Base-by-base conservation (phyloP, 1,284 basidiomycete genomes). In the Porogramme epimiltina region DNA sequence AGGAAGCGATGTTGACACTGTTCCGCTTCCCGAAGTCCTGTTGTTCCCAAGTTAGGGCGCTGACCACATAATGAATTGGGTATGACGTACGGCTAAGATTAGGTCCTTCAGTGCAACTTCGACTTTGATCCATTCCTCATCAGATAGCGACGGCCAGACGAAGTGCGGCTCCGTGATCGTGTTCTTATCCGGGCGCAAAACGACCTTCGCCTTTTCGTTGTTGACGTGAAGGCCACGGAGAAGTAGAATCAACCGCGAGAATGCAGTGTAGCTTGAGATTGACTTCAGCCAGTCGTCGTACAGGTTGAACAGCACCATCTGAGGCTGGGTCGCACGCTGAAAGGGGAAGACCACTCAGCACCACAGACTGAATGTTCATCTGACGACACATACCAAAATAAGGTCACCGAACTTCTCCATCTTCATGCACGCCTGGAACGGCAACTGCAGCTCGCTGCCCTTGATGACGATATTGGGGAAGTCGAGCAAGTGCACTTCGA, bases 401-500 rank as follows among this genome's bases (percentile, higher is more conserved):
- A 99, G 77, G 70, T 99, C 97, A 75, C 97, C 97, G 61, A 99
- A 98, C 74, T 98, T 98, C 80, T 99, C 97, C 85, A 99, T 95
- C 82, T 99, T 98, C 89, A 99, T 95, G 63, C 94, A 96, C 16
- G 96, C 95, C 76, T 99, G 96, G 93, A 99, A 99, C 1, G 97
- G 97, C 55, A 99, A 75, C 69, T 99, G 97, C 42, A 99, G 78
- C 73, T 99, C 97, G 61, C 92, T 95, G 49, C 97, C 97, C 77
- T 99, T 98, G 80, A 99, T 99, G 71, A 98, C 95, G 65, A 99
- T 98, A 75, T 99, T 99, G 48, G 97, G 97, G 89, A 99, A 99
- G 76, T 98, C 97, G 59, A 95, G 87, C 72, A 98, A 83, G 71
- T 99, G 97, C 53, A 99, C 97, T 78, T 99, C 97, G 54, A 99